A percentile compares a stretch with the other conserved stretches of the same genome.
Conservation (phyloP, 176 grass and related monocot species). For the Triticum aestivum region IWGSC_CS_RefSeq_v2.1 NC_057802.1:13561778-13562277, state of each 20-base stretch:
- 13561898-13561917: background rate
- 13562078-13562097: conserved; percentile 4
- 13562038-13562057: no score
- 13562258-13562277: no score
- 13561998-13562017: background rate
- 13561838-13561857: conserved; percentile 41
- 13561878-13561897: conserved; percentile 1
- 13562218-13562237: no score
- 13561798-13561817: conserved; percentile 20
- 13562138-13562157: background rate
- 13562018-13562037: background rate
- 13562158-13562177: conserved; percentile 21
- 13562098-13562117: conserved; percentile 10
- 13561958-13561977: background rate
- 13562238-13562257: no score
- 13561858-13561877: conserved; percentile 42
- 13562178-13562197: background rate
- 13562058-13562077: no score
- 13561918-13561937: background rate
- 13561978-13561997: background rate
- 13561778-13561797: background rate
- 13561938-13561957: background rate
- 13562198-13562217: background rate
- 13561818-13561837: conserved; percentile 28
- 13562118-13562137: background rate